Evolutionary conservation across 75 land plant species (phyloP), one percentile per base, ranked within the genome.

Genomic region (Pinus albicaulis): DNA sequence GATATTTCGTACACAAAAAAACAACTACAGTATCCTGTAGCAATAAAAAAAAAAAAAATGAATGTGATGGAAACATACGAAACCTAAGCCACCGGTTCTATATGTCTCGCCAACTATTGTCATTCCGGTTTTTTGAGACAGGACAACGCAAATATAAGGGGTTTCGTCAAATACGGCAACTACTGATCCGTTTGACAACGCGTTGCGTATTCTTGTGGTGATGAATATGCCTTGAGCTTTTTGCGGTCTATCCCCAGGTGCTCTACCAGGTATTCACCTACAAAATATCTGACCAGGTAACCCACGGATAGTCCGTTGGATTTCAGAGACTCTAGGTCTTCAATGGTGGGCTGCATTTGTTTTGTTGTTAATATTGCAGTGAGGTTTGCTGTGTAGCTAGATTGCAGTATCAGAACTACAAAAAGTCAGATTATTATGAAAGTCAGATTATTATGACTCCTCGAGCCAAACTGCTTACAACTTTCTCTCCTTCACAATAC

Each of bases 341-440:
- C 80, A n/a, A 86, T 75, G 5, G 88, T 74, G 15, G 96, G 93
- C 15, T 73, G 25, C 23, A 93, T 76, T 61, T 83, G 82, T 48
- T 89, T 85, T 3, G 83, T 89, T 23, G 96, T 91, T 10, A 91
- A 69, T 34, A 89, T 83, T 1, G 89, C 85, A 0, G 91, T 83
- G 55, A 94, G 76, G 57, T 89, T 92, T 2, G 92, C 98, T 23
- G 98, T 94, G 59, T 94, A 94, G 26, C 89, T 89, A 41, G 86
- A 86, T 12, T 82, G 90, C 28, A 94, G 72, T 7, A 94, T 85
- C 1, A 94, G 85, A 25, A 87, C 89, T 14, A 92, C 95, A 71
- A 94, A 91, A n/a, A 91, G 58, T 91, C 96, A 93, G 19, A 87
- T 82, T 36, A 89, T 75, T 25, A 91, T 52, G 74, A 89, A n/a